Conservation (phyloP, 2,329 filamentous ascomycete species). For the Ophiostoma quercus region DNA sequence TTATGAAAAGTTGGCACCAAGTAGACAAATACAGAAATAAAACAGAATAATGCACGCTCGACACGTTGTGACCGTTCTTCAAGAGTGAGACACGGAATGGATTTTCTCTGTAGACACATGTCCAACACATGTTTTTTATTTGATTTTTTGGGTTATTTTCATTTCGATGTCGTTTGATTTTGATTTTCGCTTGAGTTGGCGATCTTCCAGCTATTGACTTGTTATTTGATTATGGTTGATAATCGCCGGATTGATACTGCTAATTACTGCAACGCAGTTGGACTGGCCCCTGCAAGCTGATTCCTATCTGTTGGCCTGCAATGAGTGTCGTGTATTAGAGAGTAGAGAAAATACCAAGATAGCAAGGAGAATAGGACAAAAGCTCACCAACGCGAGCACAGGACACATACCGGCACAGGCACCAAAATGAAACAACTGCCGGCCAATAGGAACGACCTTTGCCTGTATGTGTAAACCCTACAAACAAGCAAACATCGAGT, state of each 20-base stretch:
- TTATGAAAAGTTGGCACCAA: not conserved
- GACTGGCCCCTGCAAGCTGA: too few relatives aligned
- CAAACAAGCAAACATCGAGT: not conserved
- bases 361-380: not conserved
- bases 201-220: not conserved
- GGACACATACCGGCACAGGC: not conserved
- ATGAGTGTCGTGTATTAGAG: too few relatives aligned
- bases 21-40: not conserved
- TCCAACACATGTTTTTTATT: conserved; percentile 2
- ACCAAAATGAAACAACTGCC: not conserved
- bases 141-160: not conserved
- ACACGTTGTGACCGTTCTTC: not conserved
- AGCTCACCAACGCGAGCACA: not conserved
- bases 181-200: not conserved
- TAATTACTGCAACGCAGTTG: too few relatives aligned
- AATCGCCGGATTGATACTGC: too few relatives aligned
- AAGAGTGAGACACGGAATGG: conserved; percentile 1
- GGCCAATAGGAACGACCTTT: not conserved
- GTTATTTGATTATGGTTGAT: not conserved
- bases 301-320: too few relatives aligned
- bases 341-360: not conserved
- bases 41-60: not conserved
- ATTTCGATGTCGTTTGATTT: too few relatives aligned
- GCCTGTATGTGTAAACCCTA: not conserved
- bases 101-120: conserved; percentile 2